Conservation (phyloP, 2,329 filamentous ascomycete species). For the Colletotrichum sp. region DNA sequence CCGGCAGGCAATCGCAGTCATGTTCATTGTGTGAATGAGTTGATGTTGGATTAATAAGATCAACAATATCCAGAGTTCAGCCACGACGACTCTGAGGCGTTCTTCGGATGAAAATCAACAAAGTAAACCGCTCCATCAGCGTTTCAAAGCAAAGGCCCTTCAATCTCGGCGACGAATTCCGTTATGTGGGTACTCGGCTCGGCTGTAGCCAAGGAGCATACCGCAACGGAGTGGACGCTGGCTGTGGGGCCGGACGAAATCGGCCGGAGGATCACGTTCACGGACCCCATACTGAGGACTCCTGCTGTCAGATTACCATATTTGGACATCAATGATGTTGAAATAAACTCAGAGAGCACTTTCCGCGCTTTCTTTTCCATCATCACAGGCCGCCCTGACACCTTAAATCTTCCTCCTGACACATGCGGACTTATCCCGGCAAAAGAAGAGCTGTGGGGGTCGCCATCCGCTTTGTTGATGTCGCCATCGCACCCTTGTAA, state of each 20-base stretch:
- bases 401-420: background rate
- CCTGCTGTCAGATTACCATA: background rate
- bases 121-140: constrained; percentile 28
- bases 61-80: no score
- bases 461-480: background rate
- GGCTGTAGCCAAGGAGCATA: background rate
- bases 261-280: background rate
- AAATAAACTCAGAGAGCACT: background rate
- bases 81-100: no score
- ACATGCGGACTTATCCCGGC: background rate
- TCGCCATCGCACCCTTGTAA: constrained; percentile 18
- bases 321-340: background rate
- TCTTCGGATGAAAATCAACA: background rate
- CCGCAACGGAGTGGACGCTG: background rate
- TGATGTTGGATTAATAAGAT: fast-evolving
- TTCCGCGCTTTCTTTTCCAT: background rate
- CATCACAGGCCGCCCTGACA: background rate
- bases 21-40: fast-evolving
- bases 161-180: background rate
- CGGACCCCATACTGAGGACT: background rate
- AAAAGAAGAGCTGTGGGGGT: background rate
- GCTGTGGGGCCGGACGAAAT: background rate
- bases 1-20: no score
- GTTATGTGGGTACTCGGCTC: background rate
- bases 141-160: constrained; percentile 10